phyloP scores from a whole-genome alignment of 148 eudicot species.

The Rhododendron vialii region DNA sequence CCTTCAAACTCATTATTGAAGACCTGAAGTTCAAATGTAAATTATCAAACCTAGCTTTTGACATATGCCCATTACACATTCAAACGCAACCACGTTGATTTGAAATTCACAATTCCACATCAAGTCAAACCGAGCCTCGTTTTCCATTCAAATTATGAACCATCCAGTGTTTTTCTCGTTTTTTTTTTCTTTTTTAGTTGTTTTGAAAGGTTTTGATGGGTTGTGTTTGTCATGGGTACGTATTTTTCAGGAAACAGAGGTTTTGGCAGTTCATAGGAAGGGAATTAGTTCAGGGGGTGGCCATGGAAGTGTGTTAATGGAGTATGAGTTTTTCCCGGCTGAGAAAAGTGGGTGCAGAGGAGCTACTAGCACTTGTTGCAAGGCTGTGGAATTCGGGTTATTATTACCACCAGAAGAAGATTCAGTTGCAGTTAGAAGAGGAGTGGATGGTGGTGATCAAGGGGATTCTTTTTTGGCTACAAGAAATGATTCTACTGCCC shows the following conservation, averaged over 20 bases:
- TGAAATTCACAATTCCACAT: background rate
- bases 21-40: background rate
- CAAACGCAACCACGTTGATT: background rate
- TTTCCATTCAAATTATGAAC: background rate
- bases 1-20: too few species aligned
- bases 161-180: background rate
- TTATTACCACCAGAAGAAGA: constrained; percentile 19
- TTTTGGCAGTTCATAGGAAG: constrained; percentile 44
- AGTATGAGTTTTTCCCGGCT: constrained; percentile 57
- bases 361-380: constrained; percentile 1
- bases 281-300: constrained; percentile 7
- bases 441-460: background rate
- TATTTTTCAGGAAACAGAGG: constrained; percentile 19
- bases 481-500: constrained; percentile 8
- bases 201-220: background rate
- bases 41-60: background rate
- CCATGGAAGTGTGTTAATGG: constrained; percentile 31
- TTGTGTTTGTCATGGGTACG: background rate
- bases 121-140: background rate
- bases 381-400: constrained; percentile 29
- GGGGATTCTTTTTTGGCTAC: constrained; percentile 25
- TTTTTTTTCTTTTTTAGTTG: background rate
- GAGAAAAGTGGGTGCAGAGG: background rate
- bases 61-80: background rate
- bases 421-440: constrained; percentile 18